A percentile compares a stretch with the other conserved stretches of the same genome.
phyloP scores from a whole-genome alignment of 305 asterid genomes.

The Fraxinus paxiana region DNA sequence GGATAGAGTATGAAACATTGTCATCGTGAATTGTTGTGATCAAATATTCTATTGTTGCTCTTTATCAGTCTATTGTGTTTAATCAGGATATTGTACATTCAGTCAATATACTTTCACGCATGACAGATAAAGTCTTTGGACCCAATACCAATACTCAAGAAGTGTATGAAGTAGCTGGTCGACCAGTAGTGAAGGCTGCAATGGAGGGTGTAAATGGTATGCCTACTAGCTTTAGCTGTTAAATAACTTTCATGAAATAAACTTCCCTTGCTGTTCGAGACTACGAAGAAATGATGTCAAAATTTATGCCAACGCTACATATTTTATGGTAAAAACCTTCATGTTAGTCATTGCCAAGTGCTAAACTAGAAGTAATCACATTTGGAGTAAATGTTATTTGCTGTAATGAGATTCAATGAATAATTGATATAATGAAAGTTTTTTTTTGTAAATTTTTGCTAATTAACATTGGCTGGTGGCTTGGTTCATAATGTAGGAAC shows the following conservation, averaged over 20 bases:
- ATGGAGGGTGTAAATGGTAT: constrained; percentile 98
- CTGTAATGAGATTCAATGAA: constrained; percentile 10
- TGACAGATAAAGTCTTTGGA: constrained; percentile 87
- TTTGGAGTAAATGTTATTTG: constrained; percentile 13
- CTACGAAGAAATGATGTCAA: not conserved
- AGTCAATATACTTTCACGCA: constrained; percentile 9
- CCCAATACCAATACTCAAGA: constrained; percentile 73
- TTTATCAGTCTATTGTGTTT: constrained; percentile 15
- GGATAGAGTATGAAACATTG: constrained; percentile 1
- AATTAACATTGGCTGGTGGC: constrained; percentile 16
- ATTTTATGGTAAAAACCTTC: constrained; percentile 17
- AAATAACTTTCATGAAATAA: not conserved
- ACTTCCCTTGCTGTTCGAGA: constrained; percentile 3
- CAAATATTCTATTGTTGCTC: not conserved
- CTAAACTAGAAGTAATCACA: not conserved
- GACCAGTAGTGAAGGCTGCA: constrained; percentile 90
- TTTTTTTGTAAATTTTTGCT: constrained; percentile 3
- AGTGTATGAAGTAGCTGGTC: constrained; percentile 92
- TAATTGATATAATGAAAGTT: not conserved
- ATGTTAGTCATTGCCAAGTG: constrained; percentile 19
- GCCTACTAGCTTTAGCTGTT: constrained; percentile 22
- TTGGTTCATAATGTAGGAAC: constrained; percentile 65
- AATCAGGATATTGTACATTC: constrained; percentile 3
- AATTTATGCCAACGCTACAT: constrained; percentile 7
- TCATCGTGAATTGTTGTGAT: not conserved